Evolutionary conservation across 148 eudicot species (phyloP), one percentile per base, ranked within the genome.

Genomic region (Rhododendron vialii): DNA sequence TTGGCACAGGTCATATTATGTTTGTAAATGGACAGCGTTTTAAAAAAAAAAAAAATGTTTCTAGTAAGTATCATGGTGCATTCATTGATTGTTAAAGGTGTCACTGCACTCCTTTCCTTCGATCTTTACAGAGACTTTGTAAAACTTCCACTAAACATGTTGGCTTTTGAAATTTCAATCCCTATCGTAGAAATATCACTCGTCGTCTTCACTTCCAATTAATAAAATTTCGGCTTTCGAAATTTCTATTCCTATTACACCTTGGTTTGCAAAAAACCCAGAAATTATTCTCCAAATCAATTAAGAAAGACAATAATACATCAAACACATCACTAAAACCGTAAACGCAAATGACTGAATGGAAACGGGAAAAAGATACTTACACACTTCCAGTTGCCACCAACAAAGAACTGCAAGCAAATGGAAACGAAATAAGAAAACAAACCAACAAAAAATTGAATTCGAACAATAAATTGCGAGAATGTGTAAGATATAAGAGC

Each of bases 281-380:
- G 45, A 81, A 81, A 81, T 30, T 5, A 20, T 81, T 33, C 5
- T 1, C 30, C n/a, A 47, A 48, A 82, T 80, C n/a, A 10, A 24
- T 35, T 6, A 51, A 18, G 26, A 33, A 53, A 3, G 69, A 75
- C 4, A 84, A 55, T 53, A 53, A 55, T 22, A 75, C 5, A 36
- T 45, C 1, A 7, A 10, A 80, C 73, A 83, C 7, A 28, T 8
- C 36, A 69, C 35, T 28, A 30, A 28, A 78, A 69, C 3, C 55
- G 55, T 41, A 55, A 82, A 14, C 4, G 51, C 15, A 69, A 81
- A 35, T 71, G 67, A 84, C 65, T 80, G 30, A 38, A 67, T 73
- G 48, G 82, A n/a, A 51, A 59, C n/a, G 83, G 83, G 87, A 48
- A 81, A 5, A 50, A 85, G 85, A 78, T 87, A 92, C 98, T 94